Base-by-base conservation (phyloP, 1,139 yeast species). In the Kurtzmaniella quercitrusa region DNA sequence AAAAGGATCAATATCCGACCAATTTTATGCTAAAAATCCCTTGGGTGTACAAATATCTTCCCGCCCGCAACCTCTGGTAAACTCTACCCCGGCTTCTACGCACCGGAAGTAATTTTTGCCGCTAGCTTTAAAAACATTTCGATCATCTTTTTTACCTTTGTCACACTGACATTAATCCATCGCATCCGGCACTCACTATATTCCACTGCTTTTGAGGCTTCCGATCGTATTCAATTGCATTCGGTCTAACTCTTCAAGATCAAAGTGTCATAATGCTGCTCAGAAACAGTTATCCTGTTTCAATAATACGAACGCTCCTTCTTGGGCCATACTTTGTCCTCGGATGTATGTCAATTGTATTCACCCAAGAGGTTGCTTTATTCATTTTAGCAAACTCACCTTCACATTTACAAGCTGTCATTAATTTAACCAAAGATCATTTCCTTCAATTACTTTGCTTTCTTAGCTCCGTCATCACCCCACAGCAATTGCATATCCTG, bases 361-460 rank as follows among this genome's bases (percentile, higher is more conserved):
- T 58, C 39, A 62, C 79, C 2, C 83, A 80, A 51, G 40, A 57
- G 12, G 47, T 74, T 7, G 71, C 75, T 4, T 36, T 57, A 8
- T 11, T 53, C 5, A 16, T 73, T 7, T 62, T 69, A 42, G 36
- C 49, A 11, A 48, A 50, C 18, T 51, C 58, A 35, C 59, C 68
- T 3, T 56, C 54, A 14, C 53, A 60, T 38, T 52, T 59, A 36
- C 68, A 71, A 42, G 68, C 70, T 11, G 50, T 66, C 43, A 55
- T 78, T 37, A 65, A 71, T 45, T 59, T 63, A 36, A 78, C 85
- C 20, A 81, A 80, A 56, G 60, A 58, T 20, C 71, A 73, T 40
- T 82, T 81, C 49, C 59, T 82, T 33, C 65, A 67, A 12, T 54
- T 80, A 40, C 58, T 81, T 34, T 63, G 76, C 1, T 68, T 71